Base-by-base conservation (phyloP, 495 filamentous ascomycete species). In the Neurospora tetrasperma region DNA sequence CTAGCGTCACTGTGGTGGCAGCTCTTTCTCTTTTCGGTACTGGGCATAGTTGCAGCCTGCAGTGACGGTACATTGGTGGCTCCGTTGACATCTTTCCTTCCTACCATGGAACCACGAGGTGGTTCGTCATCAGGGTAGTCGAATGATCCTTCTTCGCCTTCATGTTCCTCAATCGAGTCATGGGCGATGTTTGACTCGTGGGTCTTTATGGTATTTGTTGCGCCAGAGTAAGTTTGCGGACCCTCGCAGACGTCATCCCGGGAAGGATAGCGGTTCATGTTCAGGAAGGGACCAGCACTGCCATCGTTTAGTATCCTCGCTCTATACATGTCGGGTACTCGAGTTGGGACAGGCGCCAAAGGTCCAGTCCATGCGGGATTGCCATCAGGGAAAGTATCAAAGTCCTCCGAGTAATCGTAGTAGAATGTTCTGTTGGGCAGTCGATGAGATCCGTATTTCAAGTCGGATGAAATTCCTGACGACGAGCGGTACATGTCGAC, bases 331-430 rank as follows among this genome's bases (percentile, higher is more conserved):
- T 79, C 79, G 18, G 74, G 42, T 38, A 70, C 76, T n/a, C 75
- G 79, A n/a, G 79, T 80, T 38, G 80, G 81, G 1, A 83, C 73
- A 11, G 84, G 79, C 1, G 75, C 77, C 10, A 85, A 74, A n/a
- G 79, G 77, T 8, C 76, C 74, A 40, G 76, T 27, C 54, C 54
- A 66, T 31, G 69, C 23, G 76, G 77, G 6, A 76, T 74, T 16
- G 42, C 42, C 9, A 38, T 48, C 41, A 3, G 70, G 14, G 8
- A 35, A 71, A 62, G 70, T 73, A 23, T 84, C 84, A 74, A 87
- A 87, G 35, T 81, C 82, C 76, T 87, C 86, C 5, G 84, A 85
- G 74, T 87, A 87, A 74, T 87, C 86, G 76, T 87, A 87, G 73
- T 84, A 87, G 31, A 83, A 75, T 23, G 71, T 54, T 42, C 75